A percentile compares a stretch with the other conserved stretches of the same genome.
Conservation (phyloP, 148 eudicot species). For the Spergularia marina region DNA sequence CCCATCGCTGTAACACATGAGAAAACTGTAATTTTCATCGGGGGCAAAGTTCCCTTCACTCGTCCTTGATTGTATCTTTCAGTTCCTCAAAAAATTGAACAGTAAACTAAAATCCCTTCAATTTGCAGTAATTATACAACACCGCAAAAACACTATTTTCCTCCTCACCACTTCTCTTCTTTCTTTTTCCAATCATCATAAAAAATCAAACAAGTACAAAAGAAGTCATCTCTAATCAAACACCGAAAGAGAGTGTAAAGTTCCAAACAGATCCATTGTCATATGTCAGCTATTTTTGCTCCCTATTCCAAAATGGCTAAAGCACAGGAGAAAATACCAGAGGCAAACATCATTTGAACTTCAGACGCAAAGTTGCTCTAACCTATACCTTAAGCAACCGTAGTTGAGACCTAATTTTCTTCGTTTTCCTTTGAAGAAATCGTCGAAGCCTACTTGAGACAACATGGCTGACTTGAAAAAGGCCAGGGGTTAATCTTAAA, state of each 20-base stretch:
- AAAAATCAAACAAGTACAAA: not conserved
- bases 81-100: not conserved
- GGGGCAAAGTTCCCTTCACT: not conserved
- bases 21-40: too few relatives aligned
- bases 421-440: too few relatives aligned
- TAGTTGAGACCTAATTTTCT: not conserved
- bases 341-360: not conserved
- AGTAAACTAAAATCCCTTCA: not conserved
- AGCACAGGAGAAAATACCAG: not conserved
- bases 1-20: too few relatives aligned
- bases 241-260: not conserved
- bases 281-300: not conserved
- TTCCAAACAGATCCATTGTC: not conserved
- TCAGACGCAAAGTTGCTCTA: not conserved
- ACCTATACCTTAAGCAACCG: not conserved
- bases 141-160: not conserved
- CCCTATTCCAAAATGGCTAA: not conserved
- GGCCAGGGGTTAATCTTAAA: not conserved
- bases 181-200: not conserved
- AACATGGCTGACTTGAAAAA: not conserved
- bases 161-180: not conserved
- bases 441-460: not conserved
- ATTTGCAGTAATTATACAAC: not conserved
- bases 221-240: not conserved
- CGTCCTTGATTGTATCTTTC: not conserved